Evolutionary conservation across 2,329 filamentous ascomycete genomes (phyloP), one percentile per base, ranked within the genome.

Genomic region (Microsporum canis): DNA sequence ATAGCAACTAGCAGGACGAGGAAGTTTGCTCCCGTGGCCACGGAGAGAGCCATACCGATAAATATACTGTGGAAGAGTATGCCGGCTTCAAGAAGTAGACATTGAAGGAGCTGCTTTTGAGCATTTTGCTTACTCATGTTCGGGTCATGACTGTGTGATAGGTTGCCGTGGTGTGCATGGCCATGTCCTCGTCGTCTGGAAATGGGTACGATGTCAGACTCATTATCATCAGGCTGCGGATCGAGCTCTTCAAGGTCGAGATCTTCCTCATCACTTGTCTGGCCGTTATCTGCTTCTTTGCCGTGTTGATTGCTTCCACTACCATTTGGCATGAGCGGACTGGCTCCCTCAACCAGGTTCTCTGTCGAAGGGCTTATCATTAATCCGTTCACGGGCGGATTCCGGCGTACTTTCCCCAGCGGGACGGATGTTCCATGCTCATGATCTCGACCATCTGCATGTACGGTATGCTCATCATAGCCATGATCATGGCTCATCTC

Each of bases 31-130:
- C 88, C 88, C 0, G 88, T 90, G 0, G 89, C 86, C 0, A 94
- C 89, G 0, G 87, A 90, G 34, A 94, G 80, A 3, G 89, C 88
- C 88, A 92, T 91, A 64, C 89, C 89, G 67, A 94, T 92, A 69
- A 94, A 94, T 60, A 94, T 80, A 69, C 85, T 88, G 76, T 94
- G 89, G 71, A 92, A 92, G 14, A 94, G 80, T 63, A 94, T 92
- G 23, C 89, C 89, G 0, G 88, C 88, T 74, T 92, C 89, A 2
- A 94, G 81, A 29, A 94, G 80, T 53, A 92, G 77, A 66, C 88
- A 91, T 72, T 94, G 89, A 7, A 91, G 76, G 66, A 91, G 80
- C 65, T 87, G 81, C 8, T 86, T 81, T 68, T 85, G 82, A 62
- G 73, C 66, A 67, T 68, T 59, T 62, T 69, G 68, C 49, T 63